A percentile compares a stretch with the other conserved stretches of the same genome.
Conservation (phyloP, 2,329 filamentous ascomycete genomes). For the Dendrostoma leiphaemia region DNA sequence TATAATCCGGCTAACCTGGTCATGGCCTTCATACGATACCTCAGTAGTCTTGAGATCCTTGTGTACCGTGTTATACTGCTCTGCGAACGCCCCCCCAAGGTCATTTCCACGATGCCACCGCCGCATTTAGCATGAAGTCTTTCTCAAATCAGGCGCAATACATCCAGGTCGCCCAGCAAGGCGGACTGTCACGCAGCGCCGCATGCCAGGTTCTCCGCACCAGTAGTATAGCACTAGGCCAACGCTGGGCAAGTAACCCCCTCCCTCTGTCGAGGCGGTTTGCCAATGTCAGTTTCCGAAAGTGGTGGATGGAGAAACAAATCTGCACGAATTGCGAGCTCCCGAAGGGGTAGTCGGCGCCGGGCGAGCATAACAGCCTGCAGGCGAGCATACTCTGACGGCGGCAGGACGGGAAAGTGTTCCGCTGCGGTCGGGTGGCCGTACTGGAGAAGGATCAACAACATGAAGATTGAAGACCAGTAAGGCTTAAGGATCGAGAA, state of each 20-base stretch:
- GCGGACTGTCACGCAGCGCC: not conserved
- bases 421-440: not conserved
- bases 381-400: not conserved
- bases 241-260: slow-evolving; percentile 9
- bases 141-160: not conserved
- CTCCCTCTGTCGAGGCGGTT: not conserved
- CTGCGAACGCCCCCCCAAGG: no score
- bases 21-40: no score
- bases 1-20: no score
- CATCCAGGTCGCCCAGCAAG: not conserved
- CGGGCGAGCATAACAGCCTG: not conserved
- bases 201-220: slow-evolving; percentile 16
- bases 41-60: no score
- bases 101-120: no score
- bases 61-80: not conserved
- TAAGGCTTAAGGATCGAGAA: no score
- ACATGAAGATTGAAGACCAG: no score
- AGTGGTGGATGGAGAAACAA: slow-evolving; percentile 12
- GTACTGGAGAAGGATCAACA: no score
- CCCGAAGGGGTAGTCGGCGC: not conserved
- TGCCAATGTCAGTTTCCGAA: no score
- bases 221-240: slow-evolving; percentile 1
- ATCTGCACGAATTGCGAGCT: slow-evolving; percentile 16
- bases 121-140: no score
- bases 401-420: slow-evolving; percentile 5